These are phyloP conservation scores for Candida nemodendra DNA, from an alignment of 805 yeast species.

Conservation along the genomic window DNA sequence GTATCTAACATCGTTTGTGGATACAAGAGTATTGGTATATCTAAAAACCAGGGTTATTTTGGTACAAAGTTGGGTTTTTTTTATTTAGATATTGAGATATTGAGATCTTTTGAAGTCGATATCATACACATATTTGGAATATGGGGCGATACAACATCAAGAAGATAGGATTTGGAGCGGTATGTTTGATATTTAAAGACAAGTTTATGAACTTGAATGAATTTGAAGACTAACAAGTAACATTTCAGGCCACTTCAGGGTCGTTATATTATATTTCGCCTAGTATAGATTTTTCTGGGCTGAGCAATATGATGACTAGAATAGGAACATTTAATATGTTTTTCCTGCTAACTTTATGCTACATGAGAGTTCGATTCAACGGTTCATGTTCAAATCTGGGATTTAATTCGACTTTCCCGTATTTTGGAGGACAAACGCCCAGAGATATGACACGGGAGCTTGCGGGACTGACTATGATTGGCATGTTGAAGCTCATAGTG, in stretches of 20 bases:
- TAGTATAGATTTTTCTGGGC: conserved; percentile 6
- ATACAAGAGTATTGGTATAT: too few relatives aligned
- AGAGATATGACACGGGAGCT: conserved; percentile 6
- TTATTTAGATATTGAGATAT: neutral
- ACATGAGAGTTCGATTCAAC: too few relatives aligned
- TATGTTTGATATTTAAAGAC: conserved; percentile 3
- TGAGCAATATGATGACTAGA: conserved; percentile 1
- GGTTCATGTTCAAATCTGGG: too few relatives aligned
- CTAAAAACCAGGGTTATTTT: too few relatives aligned
- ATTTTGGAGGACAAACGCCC: conserved; percentile 1
- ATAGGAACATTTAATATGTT: too few relatives aligned
- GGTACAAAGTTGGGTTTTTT: too few relatives aligned
- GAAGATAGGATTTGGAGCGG: conserved; percentile 21
- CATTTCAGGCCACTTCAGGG: conserved; percentile 15
- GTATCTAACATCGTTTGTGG: too few relatives aligned
- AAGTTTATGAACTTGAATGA: neutral
- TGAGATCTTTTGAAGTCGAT: too few relatives aligned
- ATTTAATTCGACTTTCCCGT: too few relatives aligned
- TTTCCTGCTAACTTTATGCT: too few relatives aligned
- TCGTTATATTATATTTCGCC: conserved; percentile 22
- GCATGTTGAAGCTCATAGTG: conserved; percentile 12
- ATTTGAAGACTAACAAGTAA: neutral
- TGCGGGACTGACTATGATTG: conserved; percentile 6
- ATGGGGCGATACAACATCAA: conserved; percentile 5
- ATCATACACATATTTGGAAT: too few relatives aligned